Conservation (phyloP, 306 rosid species). For the Sindora glabra region DNA sequence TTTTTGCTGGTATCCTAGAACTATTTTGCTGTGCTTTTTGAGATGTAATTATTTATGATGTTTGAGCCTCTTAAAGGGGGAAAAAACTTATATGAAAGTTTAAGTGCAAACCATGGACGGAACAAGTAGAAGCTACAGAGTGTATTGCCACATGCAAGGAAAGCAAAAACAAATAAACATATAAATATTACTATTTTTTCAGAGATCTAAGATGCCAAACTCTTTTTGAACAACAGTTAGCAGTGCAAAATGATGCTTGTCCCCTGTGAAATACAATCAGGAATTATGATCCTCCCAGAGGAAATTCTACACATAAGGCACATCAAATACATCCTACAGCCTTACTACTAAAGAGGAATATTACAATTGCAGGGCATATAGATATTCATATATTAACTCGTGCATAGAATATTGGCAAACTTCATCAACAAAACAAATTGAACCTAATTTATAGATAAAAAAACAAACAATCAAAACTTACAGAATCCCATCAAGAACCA, state of each 20-base stretch:
- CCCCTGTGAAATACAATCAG: slow-evolving; percentile 37
- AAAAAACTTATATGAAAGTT: background rate
- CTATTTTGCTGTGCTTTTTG: background rate
- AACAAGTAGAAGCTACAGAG: background rate
- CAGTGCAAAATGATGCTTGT: slow-evolving; percentile 62
- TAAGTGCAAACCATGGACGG: background rate
- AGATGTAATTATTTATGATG: background rate
- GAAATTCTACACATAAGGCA: background rate
- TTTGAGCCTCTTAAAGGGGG: too few species aligned
- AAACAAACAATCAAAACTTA: slow-evolving; percentile 44
- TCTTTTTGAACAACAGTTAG: slow-evolving; percentile 58
- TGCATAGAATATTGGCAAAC: background rate
- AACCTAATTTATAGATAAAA: too few species aligned
- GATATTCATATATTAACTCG: background rate
- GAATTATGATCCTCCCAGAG: background rate
- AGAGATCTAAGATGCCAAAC: slow-evolving; percentile 71
- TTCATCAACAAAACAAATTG: too few species aligned
- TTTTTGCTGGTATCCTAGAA: too few species aligned
- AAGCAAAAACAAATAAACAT: background rate
- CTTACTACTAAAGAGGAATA: background rate
- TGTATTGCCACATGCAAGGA: background rate
- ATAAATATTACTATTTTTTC: slow-evolving; percentile 64
- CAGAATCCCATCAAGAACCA: slow-evolving; percentile 93
- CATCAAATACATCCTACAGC: background rate
- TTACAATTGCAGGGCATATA: background rate